phyloP scores from a whole-genome alignment of 2,329 filamentous ascomycete genomes.

The Fonsecaea nubica region DNA sequence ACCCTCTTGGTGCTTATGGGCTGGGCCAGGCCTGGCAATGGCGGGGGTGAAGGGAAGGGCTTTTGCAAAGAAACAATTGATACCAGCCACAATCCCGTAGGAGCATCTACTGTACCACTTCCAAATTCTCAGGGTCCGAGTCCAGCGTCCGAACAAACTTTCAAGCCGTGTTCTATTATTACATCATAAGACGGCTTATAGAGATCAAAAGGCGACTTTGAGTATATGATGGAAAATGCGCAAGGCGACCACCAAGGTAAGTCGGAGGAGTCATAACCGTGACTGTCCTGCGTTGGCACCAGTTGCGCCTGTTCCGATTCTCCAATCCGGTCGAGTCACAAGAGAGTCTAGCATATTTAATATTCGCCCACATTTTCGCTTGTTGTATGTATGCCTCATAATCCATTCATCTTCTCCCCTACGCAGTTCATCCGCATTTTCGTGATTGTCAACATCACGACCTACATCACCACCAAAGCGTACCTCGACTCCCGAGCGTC shows the following conservation, averaged over 20 bases:
- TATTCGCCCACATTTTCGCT: not conserved
- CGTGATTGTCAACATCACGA: constrained; percentile 39
- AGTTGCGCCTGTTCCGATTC: too few relatives aligned
- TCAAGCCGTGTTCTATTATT: not conserved
- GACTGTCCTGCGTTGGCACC: too few relatives aligned
- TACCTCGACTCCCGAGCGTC: constrained; percentile 21
- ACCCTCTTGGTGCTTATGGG: not conserved
- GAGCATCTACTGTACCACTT: not conserved
- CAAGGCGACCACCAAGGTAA: not conserved
- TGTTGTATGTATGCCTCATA: constrained; percentile 27
- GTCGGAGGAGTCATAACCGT: not conserved
- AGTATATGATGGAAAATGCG: not conserved
- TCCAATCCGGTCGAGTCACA: not conserved
- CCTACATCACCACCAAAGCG: constrained; percentile 32
- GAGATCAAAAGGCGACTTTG: too few relatives aligned
- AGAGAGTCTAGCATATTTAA: not conserved
- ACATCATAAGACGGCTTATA: not conserved
- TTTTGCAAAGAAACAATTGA: not conserved
- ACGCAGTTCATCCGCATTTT: constrained; percentile 46
- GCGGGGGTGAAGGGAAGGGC: not conserved
- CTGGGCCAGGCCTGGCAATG: not conserved
- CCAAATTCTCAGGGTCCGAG: too few relatives aligned
- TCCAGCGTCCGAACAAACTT: not conserved
- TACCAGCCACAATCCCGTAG: not conserved
- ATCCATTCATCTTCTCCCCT: constrained; percentile 35